A percentile compares a stretch with the other conserved stretches of the same genome.
Conservation (phyloP, 2,329 filamentous ascomycete species). For the Talaromyces sp. region DNA sequence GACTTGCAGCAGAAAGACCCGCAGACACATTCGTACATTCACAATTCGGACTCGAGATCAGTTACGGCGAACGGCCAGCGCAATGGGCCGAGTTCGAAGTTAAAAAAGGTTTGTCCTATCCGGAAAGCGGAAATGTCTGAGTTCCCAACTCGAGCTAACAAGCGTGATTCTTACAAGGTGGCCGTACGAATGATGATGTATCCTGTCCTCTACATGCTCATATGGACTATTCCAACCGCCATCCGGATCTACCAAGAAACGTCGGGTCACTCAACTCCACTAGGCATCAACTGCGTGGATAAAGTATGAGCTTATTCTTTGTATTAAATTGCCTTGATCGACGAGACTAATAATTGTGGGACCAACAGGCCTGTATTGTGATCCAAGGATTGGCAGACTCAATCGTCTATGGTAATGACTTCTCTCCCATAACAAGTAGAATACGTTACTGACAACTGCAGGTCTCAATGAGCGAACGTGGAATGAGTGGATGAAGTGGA, state of each 20-base stretch:
- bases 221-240: conserved; percentile 5
- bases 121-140: neutral
- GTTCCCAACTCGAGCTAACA: neutral
- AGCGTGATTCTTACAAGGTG: neutral
- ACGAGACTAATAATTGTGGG: neutral
- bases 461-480: conserved; percentile 11
- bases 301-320: neutral
- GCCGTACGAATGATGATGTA: conserved; percentile 15
- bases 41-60: neutral
- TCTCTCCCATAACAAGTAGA: neutral
- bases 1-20: neutral
- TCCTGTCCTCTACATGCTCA: conserved; percentile 10
- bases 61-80: neutral
- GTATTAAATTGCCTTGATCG: neutral
- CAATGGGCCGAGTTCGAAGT: conserved; percentile 2
- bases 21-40: neutral
- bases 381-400: conserved; percentile 7
- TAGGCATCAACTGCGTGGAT: conserved; percentile 3
- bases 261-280: neutral
- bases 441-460: neutral
- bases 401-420: neutral
- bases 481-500: conserved; percentile 11
- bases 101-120: conserved; percentile 3
- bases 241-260: conserved; percentile 14
- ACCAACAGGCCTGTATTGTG: conserved; percentile 1